Conservation (phyloP, 495 filamentous ascomycete species). For the Xylaria acuta region DNA sequence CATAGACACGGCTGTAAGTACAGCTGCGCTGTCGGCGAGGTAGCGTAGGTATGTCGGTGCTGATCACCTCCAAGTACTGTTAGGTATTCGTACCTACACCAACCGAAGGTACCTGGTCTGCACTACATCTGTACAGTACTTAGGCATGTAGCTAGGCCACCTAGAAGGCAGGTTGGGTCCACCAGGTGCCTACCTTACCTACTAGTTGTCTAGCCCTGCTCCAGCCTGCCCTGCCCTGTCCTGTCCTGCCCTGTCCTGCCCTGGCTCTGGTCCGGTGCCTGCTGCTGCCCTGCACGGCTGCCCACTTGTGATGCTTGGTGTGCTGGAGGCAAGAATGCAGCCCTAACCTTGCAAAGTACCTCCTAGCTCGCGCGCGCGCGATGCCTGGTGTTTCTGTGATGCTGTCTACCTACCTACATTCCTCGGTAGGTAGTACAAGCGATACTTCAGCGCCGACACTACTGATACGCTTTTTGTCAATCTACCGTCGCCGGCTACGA, state of each 20-base stretch:
- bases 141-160: neutral
- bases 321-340: constrained; percentile 8
- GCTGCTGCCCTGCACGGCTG: constrained; percentile 18
- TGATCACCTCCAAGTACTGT: neutral
- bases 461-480: constrained; percentile 7
- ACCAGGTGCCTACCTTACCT: no score
- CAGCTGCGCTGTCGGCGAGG: neutral
- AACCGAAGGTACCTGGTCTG: no score
- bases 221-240: constrained; percentile 11
- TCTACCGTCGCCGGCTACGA: constrained; percentile 28
- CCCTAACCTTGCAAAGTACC: constrained; percentile 12
- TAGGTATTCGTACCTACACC: no score
- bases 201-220: constrained; percentile 22
- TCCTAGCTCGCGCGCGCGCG: constrained; percentile 15
- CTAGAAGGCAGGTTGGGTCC: neutral
- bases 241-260: neutral
- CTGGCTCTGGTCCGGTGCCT: neutral
- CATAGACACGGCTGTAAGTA: neutral
- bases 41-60: no score
- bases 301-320: constrained; percentile 17
- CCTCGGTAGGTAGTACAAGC: constrained; percentile 1
- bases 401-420: constrained; percentile 3
- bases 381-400: constrained; percentile 8
- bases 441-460: constrained; percentile 14
- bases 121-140: no score